Conservation (phyloP, 257 asterid species). For the Haberlea rhodopensis region DNA sequence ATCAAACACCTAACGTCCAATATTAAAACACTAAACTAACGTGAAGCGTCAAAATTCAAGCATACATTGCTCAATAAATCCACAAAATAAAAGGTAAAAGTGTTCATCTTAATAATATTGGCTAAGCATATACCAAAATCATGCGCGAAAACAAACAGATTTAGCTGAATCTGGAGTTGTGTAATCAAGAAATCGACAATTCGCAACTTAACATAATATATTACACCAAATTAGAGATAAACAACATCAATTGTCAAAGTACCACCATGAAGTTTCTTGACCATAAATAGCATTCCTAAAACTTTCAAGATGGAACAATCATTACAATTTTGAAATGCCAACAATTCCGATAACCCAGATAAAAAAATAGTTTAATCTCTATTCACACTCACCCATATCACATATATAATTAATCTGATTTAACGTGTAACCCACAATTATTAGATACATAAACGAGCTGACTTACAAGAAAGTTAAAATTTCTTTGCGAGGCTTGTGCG, state of each 20-base stretch:
- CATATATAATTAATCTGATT: background rate
- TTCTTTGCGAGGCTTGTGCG: background rate
- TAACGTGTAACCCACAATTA: background rate
- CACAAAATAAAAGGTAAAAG: background rate
- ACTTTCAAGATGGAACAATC: background rate
- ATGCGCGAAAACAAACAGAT: slow-evolving; percentile 11
- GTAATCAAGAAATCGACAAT: slow-evolving; percentile 9
- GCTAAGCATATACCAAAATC: background rate
- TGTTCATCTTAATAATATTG: background rate
- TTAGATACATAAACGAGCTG: slow-evolving; percentile 24
- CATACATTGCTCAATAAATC: background rate
- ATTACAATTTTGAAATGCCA: background rate
- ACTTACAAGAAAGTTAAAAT: slow-evolving; percentile 22
- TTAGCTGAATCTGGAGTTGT: slow-evolving; percentile 29
- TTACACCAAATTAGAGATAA: slow-evolving; percentile 1
- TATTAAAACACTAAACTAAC: background rate
- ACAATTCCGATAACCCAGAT: slow-evolving; percentile 16
- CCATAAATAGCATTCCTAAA: background rate
- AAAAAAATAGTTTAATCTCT: background rate
- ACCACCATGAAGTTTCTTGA: background rate
- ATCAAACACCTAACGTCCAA: slow-evolving; percentile 44
- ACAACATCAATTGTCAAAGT: background rate
- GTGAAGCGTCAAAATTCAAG: background rate
- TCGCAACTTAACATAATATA: background rate
- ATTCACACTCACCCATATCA: background rate